These are phyloP conservation scores for Berkeleyomyces basicola DNA, from an alignment of 2,329 filamentous ascomycete genomes.

Conservation along the genomic window DNA sequence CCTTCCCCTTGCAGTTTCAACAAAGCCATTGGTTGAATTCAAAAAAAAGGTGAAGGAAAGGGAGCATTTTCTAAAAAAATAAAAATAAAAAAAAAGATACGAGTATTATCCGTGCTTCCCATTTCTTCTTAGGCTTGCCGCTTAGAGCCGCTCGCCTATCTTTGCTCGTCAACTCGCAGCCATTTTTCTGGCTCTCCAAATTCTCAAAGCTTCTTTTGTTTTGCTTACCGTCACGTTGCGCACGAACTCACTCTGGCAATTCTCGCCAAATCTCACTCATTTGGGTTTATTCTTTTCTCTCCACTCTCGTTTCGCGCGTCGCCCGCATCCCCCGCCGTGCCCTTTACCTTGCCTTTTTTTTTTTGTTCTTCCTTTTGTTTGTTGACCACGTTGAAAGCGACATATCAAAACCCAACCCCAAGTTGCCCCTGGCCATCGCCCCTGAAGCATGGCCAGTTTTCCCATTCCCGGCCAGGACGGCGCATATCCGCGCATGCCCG, in stretches of 20 bases:
- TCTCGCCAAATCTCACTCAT: neutral
- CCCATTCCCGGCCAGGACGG: conserved; percentile 6
- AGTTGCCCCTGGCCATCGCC: neutral
- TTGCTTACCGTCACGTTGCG: neutral
- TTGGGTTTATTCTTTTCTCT: neutral
- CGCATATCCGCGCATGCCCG: conserved; percentile 9
- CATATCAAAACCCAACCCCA: neutral
- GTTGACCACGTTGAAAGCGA: neutral
- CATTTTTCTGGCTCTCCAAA: neutral
- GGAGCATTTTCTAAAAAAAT: neutral
- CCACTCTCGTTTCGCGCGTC: neutral
- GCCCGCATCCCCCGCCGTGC: no score
- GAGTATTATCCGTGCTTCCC: neutral
- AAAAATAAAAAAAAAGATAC: neutral
- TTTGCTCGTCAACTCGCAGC: neutral
- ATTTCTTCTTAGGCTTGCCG: neutral
- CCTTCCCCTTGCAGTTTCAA: neutral
- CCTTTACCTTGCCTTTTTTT: neutral
- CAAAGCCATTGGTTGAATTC: neutral
- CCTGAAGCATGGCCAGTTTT: conserved; percentile 2
- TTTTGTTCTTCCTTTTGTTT: neutral
- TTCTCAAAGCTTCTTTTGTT: neutral
- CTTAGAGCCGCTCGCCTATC: neutral
- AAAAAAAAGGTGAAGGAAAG: neutral
- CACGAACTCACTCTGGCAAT: neutral